Conservation (phyloP, 305 asterid genomes). For the Rubia tinctorum region DNA sequence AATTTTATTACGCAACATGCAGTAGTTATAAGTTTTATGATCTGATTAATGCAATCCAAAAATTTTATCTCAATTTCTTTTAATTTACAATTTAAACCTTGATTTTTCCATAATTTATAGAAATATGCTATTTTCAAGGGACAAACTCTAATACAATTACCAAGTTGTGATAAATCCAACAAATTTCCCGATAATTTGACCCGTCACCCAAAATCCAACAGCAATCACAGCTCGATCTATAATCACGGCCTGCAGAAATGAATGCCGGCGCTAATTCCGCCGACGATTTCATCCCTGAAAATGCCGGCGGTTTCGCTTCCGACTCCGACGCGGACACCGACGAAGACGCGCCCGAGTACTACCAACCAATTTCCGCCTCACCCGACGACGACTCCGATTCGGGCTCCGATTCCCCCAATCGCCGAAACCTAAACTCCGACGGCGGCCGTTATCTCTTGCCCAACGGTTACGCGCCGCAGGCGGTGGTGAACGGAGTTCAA, state of each 20-base stretch:
- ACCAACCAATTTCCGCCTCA: slow-evolving; percentile 65
- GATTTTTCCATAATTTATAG: too few relatives aligned
- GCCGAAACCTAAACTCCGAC: slow-evolving; percentile 10
- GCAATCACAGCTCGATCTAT: not conserved
- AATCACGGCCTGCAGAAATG: not conserved
- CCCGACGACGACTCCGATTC: slow-evolving; percentile 30
- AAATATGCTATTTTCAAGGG: too few relatives aligned
- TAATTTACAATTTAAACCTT: too few relatives aligned
- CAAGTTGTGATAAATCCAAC: too few relatives aligned
- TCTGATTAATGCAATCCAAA: too few relatives aligned
- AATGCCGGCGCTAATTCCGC: slow-evolving; percentile 16
- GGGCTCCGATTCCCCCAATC: slow-evolving; percentile 26
- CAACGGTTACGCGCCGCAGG: slow-evolving; percentile 44
- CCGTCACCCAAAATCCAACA: too few relatives aligned
- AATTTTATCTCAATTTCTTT: too few relatives aligned
- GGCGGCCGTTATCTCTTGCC: slow-evolving; percentile 30
- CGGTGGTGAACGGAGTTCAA: slow-evolving; percentile 42
- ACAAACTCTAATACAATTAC: too few relatives aligned
- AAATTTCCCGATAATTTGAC: too few relatives aligned
- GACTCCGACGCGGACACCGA: slow-evolving; percentile 67
- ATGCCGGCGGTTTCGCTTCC: slow-evolving; percentile 35
- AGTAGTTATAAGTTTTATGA: too few relatives aligned
- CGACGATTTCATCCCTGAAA: slow-evolving; percentile 18
- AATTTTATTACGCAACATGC: too few relatives aligned
- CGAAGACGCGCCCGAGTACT: slow-evolving; percentile 56